Evolutionary conservation across 805 yeast genomes (phyloP), one percentile per base, ranked within the genome.

Genomic region (Starmerella etchellsii): DNA sequence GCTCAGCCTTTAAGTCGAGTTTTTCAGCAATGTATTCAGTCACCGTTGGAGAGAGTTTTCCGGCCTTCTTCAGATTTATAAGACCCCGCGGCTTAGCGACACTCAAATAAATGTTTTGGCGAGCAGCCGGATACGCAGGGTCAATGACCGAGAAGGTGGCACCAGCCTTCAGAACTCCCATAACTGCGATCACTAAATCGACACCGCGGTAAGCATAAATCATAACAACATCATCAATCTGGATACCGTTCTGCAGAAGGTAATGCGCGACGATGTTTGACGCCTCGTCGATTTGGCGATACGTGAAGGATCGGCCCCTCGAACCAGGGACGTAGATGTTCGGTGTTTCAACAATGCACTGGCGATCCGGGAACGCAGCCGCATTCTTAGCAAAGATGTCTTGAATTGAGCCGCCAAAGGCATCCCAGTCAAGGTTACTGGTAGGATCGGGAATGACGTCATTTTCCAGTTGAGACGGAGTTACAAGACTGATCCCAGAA

Each of bases 81-180:
- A 91, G 70, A 49, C 94, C 98, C 52, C 66, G 73, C 26, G 99
- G 99, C 60, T 80, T 76, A 28, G 98, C 97, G 14, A 91, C 99
- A 36, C 81, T 76, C 42, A 91, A 69, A 60, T 91, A 91, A 46
- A 91, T 74, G 49, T 83, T 91, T 63, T 91, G 99, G 63, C 99
- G 76, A 9, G 94, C 94, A 15, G 98, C 95, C 32, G 99, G 99
- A 61, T 91, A 91, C 4, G 97, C 97, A 7, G 98, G 98, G 59
- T 91, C 99, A 49, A 91, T 93, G 19, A 91, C 99, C 9, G 96
- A 87, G 60, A 91, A 91, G 0, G 98, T 88, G 15, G 95, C 97
- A 53, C 99, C 99, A 1, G 98, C 97, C 65, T 91, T 91, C 59
- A 91, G 72, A 18, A 85, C 95, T 62, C 97, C 99, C 81, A 91